Percentiles rank a stretch among this genome's conserved stretches.
phyloP scores from a whole-genome alignment of 495 filamentous ascomycete species.

The Podospora didyma region DNA sequence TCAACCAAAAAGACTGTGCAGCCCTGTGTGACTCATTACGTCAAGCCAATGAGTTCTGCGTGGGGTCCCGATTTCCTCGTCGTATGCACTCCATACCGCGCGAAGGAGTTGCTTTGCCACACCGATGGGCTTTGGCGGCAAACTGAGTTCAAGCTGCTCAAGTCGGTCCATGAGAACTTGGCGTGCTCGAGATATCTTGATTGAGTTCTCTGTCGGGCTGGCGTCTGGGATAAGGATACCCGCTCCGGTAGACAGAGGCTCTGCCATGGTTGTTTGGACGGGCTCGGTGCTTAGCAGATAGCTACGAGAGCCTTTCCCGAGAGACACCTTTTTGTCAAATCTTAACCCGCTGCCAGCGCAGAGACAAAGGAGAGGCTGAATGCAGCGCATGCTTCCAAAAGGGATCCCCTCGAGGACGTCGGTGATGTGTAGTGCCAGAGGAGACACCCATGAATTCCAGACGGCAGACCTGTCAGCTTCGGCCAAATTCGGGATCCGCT shows the following conservation, averaged over 20 bases:
- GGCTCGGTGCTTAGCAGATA: conserved; percentile 14
- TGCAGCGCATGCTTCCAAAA: conserved; percentile 21
- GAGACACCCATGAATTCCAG: conserved; percentile 25
- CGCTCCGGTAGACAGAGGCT: not conserved
- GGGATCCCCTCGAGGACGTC: conserved; percentile 22
- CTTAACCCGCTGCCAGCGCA: conserved; percentile 30
- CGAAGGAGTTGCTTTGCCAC: conserved; percentile 30
- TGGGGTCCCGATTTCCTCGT: conserved; percentile 24
- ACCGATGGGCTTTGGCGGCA: conserved; percentile 30
- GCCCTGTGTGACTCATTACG: conserved; percentile 28
- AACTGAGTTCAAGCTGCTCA: conserved; percentile 23
- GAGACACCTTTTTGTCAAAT: conserved; percentile 21
- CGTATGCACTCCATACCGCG: conserved; percentile 30
- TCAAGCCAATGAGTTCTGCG: conserved; percentile 32
- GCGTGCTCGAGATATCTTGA: conserved; percentile 24
- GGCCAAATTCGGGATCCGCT: conserved; percentile 17
- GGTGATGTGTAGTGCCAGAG: conserved; percentile 24
- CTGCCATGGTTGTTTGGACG: not conserved
- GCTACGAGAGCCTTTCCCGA: conserved; percentile 10
- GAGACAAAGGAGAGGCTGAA: conserved; percentile 31
- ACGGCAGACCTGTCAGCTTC: conserved; percentile 11
- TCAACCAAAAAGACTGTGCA: conserved; percentile 32
- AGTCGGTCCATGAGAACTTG: conserved; percentile 24
- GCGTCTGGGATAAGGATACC: not conserved
- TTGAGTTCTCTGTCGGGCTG: conserved; percentile 10